phyloP scores from a whole-genome alignment of 1,139 yeast species.

The Pneumocystis oryctolagi region DNA sequence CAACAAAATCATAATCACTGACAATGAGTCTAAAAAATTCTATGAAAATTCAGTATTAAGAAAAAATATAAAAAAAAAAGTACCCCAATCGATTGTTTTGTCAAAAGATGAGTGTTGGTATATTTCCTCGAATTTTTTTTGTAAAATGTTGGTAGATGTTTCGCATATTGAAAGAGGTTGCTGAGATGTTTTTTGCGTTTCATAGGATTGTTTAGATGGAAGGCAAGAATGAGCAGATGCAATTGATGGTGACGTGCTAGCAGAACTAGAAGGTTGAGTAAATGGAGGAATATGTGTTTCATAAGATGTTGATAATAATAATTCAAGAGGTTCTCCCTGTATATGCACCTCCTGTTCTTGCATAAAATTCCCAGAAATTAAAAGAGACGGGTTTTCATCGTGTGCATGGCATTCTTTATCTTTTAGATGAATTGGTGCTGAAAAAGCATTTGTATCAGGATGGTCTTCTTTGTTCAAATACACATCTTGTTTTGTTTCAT shows the following conservation, averaged over 20 bases:
- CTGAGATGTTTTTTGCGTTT: neutral
- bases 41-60: neutral
- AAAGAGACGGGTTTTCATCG: neutral
- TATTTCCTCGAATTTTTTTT: neutral
- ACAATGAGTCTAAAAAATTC: slow-evolving; percentile 68
- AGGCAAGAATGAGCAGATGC: no score
- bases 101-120: neutral
- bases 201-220: neutral
- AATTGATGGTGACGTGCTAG: neutral
- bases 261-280: no score
- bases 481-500: neutral
- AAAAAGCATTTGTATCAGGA: neutral
- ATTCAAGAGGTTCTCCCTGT: neutral
- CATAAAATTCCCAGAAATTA: neutral
- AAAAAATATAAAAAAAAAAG: neutral
- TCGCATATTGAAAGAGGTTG: neutral
- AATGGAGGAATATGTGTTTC: neutral
- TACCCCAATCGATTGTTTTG: neutral
- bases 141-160: neutral
- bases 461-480: neutral
- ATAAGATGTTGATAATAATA: neutral
- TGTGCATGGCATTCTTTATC: neutral
- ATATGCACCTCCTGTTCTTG: neutral
- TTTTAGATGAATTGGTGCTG: neutral
- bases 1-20: slow-evolving; percentile 55